Evolutionary conservation across 1,284 basidiomycete genomes (phyloP), one percentile per base, ranked within the genome.

Genomic region (Boletus semigastroideus): DNA sequence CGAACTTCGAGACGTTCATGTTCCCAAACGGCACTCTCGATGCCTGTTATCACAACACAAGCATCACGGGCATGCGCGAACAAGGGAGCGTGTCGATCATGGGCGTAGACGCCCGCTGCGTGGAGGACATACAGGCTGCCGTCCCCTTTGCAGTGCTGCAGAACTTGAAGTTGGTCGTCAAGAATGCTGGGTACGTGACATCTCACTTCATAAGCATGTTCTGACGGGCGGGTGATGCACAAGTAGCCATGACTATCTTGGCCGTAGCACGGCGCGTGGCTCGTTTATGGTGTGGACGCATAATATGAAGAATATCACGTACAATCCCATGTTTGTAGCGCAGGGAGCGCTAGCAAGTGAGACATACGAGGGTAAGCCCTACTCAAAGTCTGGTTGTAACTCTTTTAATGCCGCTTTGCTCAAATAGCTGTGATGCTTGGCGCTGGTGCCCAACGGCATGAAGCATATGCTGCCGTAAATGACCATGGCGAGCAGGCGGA

Each of bases 381-480:
- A 33, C 16, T 14, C 5, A 14, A 14, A 10, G 5, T 9, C 31
- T 0, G 8, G 13, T 33, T 33, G 10, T 5, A 13, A 14, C 31
- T 3, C 31, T 33, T 33, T 14, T 33, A 14, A 33, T 33, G 5
- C 31, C 16, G 14, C 31, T 33, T 33, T 11, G 13, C 10, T 37
- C 14, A 12, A 5, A 5, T 36, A 61, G 72, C 67, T 58, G 61
- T 77, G 20, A 77, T 73, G 4, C 54, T 78, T 37, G 73, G 70
- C 16, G 72, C 75, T 27, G 78, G 77, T 4, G 75, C 75, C 25
- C 73, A 77, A 59, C 79, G 75, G 72, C 57, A 70, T 30, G 74
- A 77, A 55, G 74, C 73, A 1, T 76, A 74, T 57, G 62, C 67
- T 16, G 72, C 72, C 12, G 71, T 68, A 4, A 62, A 73, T 13